Evolutionary conservation across 1,284 basidiomycete species (phyloP).

Genomic region (Vanrija sp.): DNA sequence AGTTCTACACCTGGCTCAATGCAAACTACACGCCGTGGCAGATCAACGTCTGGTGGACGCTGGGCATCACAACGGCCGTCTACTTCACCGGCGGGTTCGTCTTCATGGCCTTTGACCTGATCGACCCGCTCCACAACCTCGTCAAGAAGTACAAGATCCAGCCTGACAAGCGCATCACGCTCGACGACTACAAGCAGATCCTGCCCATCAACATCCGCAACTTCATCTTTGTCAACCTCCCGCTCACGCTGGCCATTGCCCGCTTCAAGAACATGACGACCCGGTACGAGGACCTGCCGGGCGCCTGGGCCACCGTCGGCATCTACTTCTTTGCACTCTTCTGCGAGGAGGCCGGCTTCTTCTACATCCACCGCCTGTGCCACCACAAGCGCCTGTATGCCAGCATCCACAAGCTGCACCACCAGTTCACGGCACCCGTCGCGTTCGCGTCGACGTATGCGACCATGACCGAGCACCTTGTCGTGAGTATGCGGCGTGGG

Average conservation of each 20-base stretch:
- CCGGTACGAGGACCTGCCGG: constrained; percentile 7
- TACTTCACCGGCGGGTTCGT: constrained; percentile 12
- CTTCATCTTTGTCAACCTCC: constrained; percentile 10
- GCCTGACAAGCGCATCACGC: constrained; percentile 14
- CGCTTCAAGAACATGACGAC: not conserved
- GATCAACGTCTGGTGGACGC: constrained; percentile 13
- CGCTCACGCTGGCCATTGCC: not conserved
- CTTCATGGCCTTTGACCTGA: constrained; percentile 16
- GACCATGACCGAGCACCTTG: constrained; percentile 16
- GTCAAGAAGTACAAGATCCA: constrained; percentile 15
- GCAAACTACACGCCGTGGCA: constrained; percentile 9
- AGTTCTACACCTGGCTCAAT: constrained; percentile 12
- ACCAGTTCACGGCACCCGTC: constrained; percentile 19
- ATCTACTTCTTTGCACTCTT: constrained; percentile 13
- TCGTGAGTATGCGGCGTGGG: constrained; percentile 1
- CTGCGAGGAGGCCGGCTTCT: constrained; percentile 19
- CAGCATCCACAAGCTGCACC: constrained; percentile 17
- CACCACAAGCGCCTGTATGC: constrained; percentile 12
- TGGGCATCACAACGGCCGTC: constrained; percentile 4
- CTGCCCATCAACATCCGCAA: constrained; percentile 7
- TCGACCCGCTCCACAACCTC: constrained; percentile 8
- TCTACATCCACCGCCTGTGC: constrained; percentile 11
- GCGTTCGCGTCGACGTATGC: constrained; percentile 17
- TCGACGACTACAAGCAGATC: constrained; percentile 12
- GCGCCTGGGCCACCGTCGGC: constrained; percentile 5